Conservation (phyloP, 108 stramenopile genomes). For the Cyclotella baltica region DNA sequence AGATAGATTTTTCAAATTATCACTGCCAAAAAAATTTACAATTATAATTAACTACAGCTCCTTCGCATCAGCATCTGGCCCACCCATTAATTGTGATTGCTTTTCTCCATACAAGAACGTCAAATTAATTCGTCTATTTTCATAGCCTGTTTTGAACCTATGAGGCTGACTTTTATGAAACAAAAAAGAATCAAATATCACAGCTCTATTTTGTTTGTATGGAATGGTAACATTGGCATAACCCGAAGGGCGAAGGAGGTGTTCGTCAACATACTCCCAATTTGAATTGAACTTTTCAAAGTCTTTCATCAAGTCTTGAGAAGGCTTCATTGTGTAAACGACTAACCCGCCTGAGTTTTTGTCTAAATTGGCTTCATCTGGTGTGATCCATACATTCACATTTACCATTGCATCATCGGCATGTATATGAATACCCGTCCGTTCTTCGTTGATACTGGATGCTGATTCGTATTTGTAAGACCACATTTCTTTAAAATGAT, state of each 20-base stretch:
- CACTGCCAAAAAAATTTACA: too few relatives aligned
- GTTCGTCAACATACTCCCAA: conserved; percentile 48
- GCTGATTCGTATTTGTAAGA: conserved; percentile 65
- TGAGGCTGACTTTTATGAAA: conserved; percentile 71
- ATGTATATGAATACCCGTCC: conserved; percentile 62
- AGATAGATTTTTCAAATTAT: too few relatives aligned
- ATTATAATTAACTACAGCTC: too few relatives aligned
- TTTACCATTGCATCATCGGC: conserved; percentile 78
- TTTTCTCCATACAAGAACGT: conserved; percentile 69
- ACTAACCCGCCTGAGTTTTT: conserved; percentile 64
- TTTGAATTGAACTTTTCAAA: conserved; percentile 56
- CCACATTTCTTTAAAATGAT: conserved; percentile 62
- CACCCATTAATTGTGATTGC: conserved; percentile 4
- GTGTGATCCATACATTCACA: conserved; percentile 80
- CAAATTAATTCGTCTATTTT: conserved; percentile 71
- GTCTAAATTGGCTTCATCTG: conserved; percentile 75
- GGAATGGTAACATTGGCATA: conserved; percentile 74
- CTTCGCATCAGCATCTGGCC: too few relatives aligned
- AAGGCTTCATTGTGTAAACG: conserved; percentile 70
- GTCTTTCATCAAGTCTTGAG: conserved; percentile 48
- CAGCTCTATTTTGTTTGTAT: conserved; percentile 67
- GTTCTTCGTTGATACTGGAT: not conserved
- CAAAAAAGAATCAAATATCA: conserved; percentile 76
- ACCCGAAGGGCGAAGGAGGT: conserved; percentile 45
- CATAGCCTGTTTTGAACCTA: conserved; percentile 60